phyloP scores from a whole-genome alignment of 176 grass and related monocot genomes.

The Guadua angustifolia region DNA sequence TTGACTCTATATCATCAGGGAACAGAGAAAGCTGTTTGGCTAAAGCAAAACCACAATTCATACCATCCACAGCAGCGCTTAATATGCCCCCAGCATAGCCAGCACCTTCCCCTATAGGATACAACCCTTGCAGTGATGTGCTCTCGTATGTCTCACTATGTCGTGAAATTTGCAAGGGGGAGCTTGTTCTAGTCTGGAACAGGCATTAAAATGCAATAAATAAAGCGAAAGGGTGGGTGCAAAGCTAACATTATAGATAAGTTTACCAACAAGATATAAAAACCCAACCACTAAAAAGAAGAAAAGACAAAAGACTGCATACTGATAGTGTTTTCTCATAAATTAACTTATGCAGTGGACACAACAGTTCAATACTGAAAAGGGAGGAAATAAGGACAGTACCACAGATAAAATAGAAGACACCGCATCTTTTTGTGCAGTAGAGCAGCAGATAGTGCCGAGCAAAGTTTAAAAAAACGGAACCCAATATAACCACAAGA shows the following conservation, averaged over 20 bases:
- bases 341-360: constrained; percentile 1
- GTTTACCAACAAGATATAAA: constrained; percentile 17
- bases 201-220: constrained; percentile 20
- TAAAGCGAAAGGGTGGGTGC: not conserved
- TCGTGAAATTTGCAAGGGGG: constrained; percentile 81
- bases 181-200: constrained; percentile 91
- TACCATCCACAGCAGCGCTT: constrained; percentile 92
- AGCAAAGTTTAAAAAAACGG: not conserved
- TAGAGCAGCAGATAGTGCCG: not conserved
- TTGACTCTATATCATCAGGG: constrained; percentile 64
- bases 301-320: not conserved
- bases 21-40: constrained; percentile 85
- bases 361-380: not conserved
- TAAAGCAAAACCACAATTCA: constrained; percentile 90
- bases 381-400: not conserved
- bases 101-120: constrained; percentile 91
- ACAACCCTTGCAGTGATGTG: constrained; percentile 72
- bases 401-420: not conserved
- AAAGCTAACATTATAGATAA: constrained; percentile 8
- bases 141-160: constrained; percentile 73
- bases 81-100: constrained; percentile 94
- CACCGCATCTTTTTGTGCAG: not conserved
- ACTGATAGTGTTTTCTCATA: not conserved
- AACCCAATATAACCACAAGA: not conserved
- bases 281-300: not conserved